A percentile compares a stretch with the other conserved stretches of the same genome.
Conservation (phyloP, 352 stramenopile genomes). For the Phytopythium vexans region DNA sequence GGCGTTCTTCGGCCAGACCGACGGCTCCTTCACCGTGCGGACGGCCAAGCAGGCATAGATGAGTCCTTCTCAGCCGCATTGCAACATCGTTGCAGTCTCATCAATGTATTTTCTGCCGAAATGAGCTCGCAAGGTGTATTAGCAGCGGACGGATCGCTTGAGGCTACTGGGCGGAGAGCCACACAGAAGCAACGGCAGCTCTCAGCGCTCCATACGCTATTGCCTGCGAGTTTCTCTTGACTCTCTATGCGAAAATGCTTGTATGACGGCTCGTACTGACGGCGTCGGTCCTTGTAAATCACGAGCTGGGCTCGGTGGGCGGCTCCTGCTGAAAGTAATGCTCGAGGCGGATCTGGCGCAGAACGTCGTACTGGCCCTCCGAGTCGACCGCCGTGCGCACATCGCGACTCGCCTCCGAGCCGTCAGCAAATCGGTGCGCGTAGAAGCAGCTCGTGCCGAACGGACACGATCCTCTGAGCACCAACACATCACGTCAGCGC, state of each 20-base stretch:
- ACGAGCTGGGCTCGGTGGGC: neutral
- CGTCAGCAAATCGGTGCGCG: conserved; percentile 68
- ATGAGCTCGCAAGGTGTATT: no score
- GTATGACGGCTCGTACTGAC: neutral
- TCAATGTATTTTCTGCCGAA: no score
- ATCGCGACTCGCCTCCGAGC: conserved; percentile 50
- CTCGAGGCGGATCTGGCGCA: conserved; percentile 69
- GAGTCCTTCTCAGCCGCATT: conserved; percentile 8
- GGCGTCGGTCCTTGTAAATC: no score
- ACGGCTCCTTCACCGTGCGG: conserved; percentile 77
- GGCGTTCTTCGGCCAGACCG: conserved; percentile 83
- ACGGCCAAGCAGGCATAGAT: no score
- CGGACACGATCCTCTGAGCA: conserved; percentile 61
- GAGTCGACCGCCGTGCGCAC: conserved; percentile 71
- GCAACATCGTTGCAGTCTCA: no score
- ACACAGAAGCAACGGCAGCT: conserved; percentile 8
- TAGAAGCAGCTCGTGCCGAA: conserved; percentile 90
- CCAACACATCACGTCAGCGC: neutral
- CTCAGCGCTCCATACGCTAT: conserved; percentile 7
- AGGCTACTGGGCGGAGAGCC: no score
- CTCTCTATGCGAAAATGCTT: no score
- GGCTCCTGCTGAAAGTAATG: conserved; percentile 48
- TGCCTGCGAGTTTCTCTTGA: no score
- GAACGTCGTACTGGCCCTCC: conserved; percentile 72
- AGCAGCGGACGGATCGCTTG: no score